phyloP scores from a whole-genome alignment of 2,329 filamentous ascomycete species.

The Colletotrichum lini region DNA sequence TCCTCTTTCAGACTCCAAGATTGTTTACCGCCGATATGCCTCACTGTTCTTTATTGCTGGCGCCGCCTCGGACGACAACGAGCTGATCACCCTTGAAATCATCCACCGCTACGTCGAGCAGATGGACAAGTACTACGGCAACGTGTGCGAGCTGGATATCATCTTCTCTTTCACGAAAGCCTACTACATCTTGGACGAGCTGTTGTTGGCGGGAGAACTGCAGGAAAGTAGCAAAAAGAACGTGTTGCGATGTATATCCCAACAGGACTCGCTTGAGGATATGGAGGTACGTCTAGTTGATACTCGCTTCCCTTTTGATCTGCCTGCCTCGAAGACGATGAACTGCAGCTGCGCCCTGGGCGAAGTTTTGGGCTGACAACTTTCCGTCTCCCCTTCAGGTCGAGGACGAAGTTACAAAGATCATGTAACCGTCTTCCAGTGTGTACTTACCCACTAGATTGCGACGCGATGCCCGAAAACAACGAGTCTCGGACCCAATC shows the following conservation, averaged over 20 bases:
- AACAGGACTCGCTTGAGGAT: conserved; percentile 97
- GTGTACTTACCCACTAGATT: conserved; percentile 33
- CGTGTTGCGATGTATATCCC: conserved; percentile 93
- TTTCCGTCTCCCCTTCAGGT: conserved; percentile 71
- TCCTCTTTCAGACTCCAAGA: conserved; percentile 84
- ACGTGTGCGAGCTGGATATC: conserved; percentile 99
- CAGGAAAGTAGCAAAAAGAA: conserved; percentile 99
- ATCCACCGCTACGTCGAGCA: conserved; percentile 99
- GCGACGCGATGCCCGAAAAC: conserved; percentile 27
- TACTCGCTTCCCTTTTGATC: conserved; percentile 3
- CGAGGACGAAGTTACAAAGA: conserved; percentile 91
- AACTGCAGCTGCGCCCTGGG: conserved; percentile 34
- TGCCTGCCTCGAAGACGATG: conserved; percentile 16
- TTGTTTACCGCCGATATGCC: conserved; percentile 98
- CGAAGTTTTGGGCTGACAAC: conserved; percentile 61
- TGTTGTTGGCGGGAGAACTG: conserved; percentile 94
- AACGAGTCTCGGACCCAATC: conserved; percentile 19
- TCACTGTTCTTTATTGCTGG: conserved; percentile 99
- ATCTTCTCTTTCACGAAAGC: conserved; percentile 99
- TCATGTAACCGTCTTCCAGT: conserved; percentile 74
- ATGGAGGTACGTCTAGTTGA: conserved; percentile 87
- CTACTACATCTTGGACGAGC: conserved; percentile 98
- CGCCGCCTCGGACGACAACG: conserved; percentile 97
- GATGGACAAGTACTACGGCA: conserved; percentile 99
- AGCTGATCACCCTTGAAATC: conserved; percentile 97